A percentile compares a stretch with the other conserved stretches of the same genome.
Evolutionary conservation across 2,329 filamentous ascomycete genomes (phyloP).

Genomic region (Cryphonectria parasitica): DNA sequence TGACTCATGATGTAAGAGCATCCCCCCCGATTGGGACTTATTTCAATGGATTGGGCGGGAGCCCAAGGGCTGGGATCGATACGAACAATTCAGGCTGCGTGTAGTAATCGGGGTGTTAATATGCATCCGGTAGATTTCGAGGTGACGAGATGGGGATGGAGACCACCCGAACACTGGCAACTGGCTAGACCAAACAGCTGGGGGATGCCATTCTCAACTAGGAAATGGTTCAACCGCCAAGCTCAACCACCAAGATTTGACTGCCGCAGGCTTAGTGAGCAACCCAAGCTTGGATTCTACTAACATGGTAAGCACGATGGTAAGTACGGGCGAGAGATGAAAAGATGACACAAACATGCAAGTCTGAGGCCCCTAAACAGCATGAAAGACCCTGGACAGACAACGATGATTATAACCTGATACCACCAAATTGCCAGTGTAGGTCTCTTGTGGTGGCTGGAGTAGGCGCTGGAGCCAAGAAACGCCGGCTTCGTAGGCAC

Average conservation of each 20-base stretch:
- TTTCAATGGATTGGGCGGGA: not conserved
- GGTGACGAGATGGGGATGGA: not conserved
- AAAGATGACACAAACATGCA: not conserved
- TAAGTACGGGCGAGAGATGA: not conserved
- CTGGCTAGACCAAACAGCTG: too few species aligned
- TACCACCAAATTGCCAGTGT: not conserved
- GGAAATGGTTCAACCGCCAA: not conserved
- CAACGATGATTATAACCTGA: not conserved
- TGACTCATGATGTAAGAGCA: not conserved
- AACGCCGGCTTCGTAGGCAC: not conserved
- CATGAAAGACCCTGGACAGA: too few species aligned
- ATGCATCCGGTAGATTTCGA: not conserved
- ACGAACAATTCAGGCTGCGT: not conserved
- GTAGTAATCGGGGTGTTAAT: not conserved
- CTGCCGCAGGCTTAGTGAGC: constrained; percentile 1
- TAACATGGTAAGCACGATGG: too few species aligned
- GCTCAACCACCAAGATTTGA: not conserved
- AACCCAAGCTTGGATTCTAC: not conserved
- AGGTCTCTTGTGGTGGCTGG: too few species aligned
- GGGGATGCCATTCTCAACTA: not conserved
- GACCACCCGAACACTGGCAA: not conserved
- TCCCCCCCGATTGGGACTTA: not conserved
- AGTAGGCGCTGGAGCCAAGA: not conserved
- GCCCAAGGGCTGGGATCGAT: not conserved
- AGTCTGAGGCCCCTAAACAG: too few species aligned